Evolutionary conservation across 163 green algal genomes (phyloP), one percentile per base, ranked within the genome.

Genomic region (Chloromonas sp.): DNA sequence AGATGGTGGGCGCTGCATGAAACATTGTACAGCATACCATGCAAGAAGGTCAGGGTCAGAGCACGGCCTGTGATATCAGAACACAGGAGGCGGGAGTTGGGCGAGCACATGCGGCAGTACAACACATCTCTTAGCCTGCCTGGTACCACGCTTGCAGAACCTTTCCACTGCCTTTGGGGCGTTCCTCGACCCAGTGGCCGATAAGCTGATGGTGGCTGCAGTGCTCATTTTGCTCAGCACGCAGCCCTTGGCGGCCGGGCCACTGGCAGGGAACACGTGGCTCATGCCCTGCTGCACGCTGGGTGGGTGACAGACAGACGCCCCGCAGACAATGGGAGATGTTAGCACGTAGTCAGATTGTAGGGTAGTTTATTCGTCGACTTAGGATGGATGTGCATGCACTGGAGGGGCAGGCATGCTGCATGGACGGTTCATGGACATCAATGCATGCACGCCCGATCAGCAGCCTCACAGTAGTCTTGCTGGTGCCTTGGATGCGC

Each of bases 151-250:
- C 5, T 87, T 84, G 11, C 91, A 95, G 94, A 94, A 96, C 14
- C 70, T 84, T 1, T 92, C 87, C 14, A 95, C 94, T 0, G 79
- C 92, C 0, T 99, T 99, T 92, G 97, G 97, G 0, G 97, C 97
- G 0, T 99, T 99, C 83, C 89, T 99, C 36, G 97, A 99, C 89
- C 97, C 97, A 0, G 97, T 99, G 60, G 97, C 97, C 0, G 97
- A 99, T 91, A 99, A 99, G 92, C 91, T 99, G 14, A 99, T 98
- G 96, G 95, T 99, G 11, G 90, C 93, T 11, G 92, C 96, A 14
- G 89, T 94, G 15, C 91, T 99, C 58, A 87, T 98, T 14, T 90
- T 99, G 83, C 87, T 98, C 14, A 91, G 90, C 85, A 95, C 92
- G 1, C 86, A 88, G 81, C 93, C 94, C 1, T 78, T 97, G 1